These are phyloP conservation scores for Auricularia cornea DNA, from an alignment of 768 basidiomycete genomes.

Conservation along the genomic window DNA sequence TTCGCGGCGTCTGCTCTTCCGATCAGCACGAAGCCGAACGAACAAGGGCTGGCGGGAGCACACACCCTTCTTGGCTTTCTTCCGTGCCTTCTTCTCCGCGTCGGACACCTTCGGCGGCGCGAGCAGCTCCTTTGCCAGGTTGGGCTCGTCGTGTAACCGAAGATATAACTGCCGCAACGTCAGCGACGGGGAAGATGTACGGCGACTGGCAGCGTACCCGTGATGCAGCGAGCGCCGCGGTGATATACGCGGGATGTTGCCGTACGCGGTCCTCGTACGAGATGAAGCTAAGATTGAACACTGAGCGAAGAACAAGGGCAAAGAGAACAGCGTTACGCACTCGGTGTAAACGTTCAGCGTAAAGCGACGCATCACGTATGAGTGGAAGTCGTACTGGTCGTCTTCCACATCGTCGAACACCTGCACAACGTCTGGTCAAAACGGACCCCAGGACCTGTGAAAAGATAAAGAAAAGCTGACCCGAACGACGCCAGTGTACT, in stretches of 20 bases:
- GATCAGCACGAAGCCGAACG: conserved; percentile 5
- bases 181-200: conserved; percentile 10
- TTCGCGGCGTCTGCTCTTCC: conserved; percentile 29
- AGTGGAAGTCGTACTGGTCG: conserved; percentile 97
- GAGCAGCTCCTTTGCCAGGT: conserved; percentile 41
- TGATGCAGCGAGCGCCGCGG: conserved; percentile 62
- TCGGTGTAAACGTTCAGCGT: conserved; percentile 79
- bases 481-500: conserved; percentile 67
- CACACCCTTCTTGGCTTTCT: conserved; percentile 66
- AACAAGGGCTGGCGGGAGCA: not conserved
- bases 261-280: conserved; percentile 75
- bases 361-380: conserved; percentile 84
- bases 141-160: conserved; percentile 60
- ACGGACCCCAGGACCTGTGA: not conserved
- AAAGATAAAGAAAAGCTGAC: conserved; percentile 29
- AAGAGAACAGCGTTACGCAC: conserved; percentile 38
- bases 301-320: not conserved
- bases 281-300: conserved; percentile 45
- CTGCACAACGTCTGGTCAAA: conserved; percentile 28
- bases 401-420: conserved; percentile 83
- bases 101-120: conserved; percentile 39
- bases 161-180: conserved; percentile 56
- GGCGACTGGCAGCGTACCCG: conserved; percentile 33
- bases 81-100: conserved; percentile 73
- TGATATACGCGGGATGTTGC: conserved; percentile 67